Evolutionary conservation across 2,329 filamentous ascomycete genomes (phyloP).

Genomic region (Fusarium coffeatum): DNA sequence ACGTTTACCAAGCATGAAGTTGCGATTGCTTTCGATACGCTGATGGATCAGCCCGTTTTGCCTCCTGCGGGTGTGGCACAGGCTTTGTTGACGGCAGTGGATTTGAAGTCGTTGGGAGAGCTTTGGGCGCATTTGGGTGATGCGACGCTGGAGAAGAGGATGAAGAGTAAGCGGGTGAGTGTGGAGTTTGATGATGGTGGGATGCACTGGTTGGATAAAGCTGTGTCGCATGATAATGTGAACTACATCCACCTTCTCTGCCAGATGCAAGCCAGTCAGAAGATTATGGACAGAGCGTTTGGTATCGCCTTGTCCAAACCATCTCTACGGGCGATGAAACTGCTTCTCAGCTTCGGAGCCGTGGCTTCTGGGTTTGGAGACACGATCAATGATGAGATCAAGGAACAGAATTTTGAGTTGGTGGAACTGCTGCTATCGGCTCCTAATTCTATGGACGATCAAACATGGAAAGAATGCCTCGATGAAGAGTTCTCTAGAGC

Average conservation of each 20-base stretch:
- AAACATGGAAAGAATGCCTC: constrained; percentile 1
- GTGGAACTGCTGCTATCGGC: constrained; percentile 11
- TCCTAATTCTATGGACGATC: neutral
- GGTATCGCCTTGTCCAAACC: constrained; percentile 9
- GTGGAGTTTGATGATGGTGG: neutral
- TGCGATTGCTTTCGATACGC: constrained; percentile 2
- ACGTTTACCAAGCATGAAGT: constrained; percentile 30
- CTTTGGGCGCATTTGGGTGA: constrained; percentile 27
- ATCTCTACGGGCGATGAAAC: neutral
- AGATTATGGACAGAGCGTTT: constrained; percentile 4
- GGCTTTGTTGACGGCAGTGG: neutral
- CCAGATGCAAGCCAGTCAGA: constrained; percentile 6
- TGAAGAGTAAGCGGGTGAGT: constrained; percentile 13
- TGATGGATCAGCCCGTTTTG: neutral
- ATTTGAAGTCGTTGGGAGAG: constrained; percentile 5
- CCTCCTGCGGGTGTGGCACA: constrained; percentile 21
- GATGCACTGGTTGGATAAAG: constrained; percentile 16
- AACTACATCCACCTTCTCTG: constrained; percentile 26
- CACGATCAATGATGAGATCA: neutral
- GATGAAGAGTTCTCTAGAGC: constrained; percentile 1
- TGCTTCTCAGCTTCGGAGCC: constrained; percentile 23
- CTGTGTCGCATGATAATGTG: neutral
- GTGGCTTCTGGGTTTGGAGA: neutral
- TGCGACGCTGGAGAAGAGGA: constrained; percentile 17
- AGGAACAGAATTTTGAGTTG: neutral